Conservation (phyloP, 164 flowering plant genomes). For the Umbilicus rupestris region DNA sequence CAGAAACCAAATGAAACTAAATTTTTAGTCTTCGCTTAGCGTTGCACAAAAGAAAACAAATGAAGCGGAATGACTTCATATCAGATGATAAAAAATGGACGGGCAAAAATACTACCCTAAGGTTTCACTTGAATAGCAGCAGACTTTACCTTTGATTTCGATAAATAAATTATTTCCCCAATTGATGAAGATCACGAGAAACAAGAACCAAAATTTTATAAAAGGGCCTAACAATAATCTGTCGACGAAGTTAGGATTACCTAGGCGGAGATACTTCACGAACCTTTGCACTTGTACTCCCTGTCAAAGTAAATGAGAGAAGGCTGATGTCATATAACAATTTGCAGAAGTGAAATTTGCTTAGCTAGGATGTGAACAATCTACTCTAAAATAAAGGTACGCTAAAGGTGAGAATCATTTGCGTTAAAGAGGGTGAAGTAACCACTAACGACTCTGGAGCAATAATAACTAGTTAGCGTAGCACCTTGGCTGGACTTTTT, state of each 20-base stretch:
- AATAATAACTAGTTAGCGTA: constrained; percentile 10
- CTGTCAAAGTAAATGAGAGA: constrained; percentile 27
- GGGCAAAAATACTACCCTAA: background rate
- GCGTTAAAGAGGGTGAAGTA: background rate
- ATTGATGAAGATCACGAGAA: background rate
- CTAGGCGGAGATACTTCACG: constrained; percentile 37
- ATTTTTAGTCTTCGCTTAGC: too few relatives aligned
- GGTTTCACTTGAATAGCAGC: background rate
- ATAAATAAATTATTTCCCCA: background rate
- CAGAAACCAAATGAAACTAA: background rate
- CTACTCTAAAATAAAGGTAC: background rate
- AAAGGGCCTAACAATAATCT: background rate
- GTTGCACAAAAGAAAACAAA: too few relatives aligned
- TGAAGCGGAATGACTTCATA: too few relatives aligned
- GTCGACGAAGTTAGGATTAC: constrained; percentile 19
- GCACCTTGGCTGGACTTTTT: constrained; percentile 43
- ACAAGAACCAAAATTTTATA: background rate
- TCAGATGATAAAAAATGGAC: too few relatives aligned
- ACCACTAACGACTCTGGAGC: background rate
- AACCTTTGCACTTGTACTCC: constrained; percentile 26
- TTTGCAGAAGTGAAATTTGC: background rate
- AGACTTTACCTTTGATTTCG: background rate
- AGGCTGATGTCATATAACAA: background rate
- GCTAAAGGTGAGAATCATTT: background rate
- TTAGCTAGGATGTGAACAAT: background rate